Base-by-base conservation (phyloP, 345 rosid genomes). In the Lepidium sativum region DNA sequence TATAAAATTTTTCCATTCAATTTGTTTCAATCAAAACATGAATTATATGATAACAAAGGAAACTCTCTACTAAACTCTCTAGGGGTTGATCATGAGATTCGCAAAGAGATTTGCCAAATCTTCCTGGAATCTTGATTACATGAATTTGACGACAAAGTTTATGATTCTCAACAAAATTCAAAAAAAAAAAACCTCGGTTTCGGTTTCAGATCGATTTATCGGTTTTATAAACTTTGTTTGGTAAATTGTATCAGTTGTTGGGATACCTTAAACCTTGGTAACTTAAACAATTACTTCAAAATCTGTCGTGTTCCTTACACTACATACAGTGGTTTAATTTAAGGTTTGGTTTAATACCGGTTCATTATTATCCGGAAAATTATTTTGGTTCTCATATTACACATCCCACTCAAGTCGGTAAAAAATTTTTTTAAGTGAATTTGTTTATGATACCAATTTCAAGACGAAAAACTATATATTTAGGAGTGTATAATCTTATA, bases 221-320 rank as follows among this genome's bases (percentile, higher is more conserved):
- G 65, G 17, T 57, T 56, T 57, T 54, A 11, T 49, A 18, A 50
- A 48, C 8, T 20, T 39, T 20, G 47, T 64, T 48, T 64, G 37
- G 70, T 64, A 16, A 64, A 56, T 57, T 71, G 65, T 40, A 64
- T 53, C 60, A 71, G 52, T 15, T 63, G 70, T 63, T 54, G 21
- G 17, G 65, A 1, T 64, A 63, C 60, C 76, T 71, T 71, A 71
- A 64, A 71, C 45, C 15, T 71, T 55, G 70, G 75, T 37, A 47
- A 63, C 47, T 21, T 57, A 32, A 49, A 17, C 27, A 0, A 23
- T 23, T 23, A 23, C 25, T 23, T 23, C 25, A 23, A 23, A 13
- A 3, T 44, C 17, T 53, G 56, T 35, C 63, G 35, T 44, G 18
- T 44, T 70, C 54, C 54, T 42, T 51, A 48, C 41, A 14, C 53